A percentile compares a stretch with the other conserved stretches of the same genome.
Conservation (phyloP, 495 filamentous ascomycete genomes). For the Elaphomyces granulatus region DNA sequence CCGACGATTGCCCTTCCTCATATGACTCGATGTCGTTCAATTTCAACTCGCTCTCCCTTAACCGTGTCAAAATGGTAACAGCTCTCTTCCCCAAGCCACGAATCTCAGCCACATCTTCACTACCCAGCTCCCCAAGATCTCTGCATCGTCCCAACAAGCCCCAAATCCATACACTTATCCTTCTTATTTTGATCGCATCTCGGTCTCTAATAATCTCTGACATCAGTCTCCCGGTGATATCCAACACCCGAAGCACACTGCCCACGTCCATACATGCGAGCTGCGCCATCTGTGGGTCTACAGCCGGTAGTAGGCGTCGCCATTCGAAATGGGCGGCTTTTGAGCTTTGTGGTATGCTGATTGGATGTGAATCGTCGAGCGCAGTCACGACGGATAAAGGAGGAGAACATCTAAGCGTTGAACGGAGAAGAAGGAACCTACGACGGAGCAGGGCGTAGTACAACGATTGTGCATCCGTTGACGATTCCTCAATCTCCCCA, state of each 20-base stretch:
- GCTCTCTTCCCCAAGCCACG: slow-evolving; percentile 35
- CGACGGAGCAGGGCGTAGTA: slow-evolving; percentile 50
- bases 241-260: slow-evolving; percentile 39
- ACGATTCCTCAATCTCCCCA: slow-evolving; percentile 9
- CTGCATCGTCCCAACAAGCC: slow-evolving; percentile 34
- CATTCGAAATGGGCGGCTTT: slow-evolving; percentile 29
- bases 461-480: slow-evolving; percentile 37
- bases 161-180: slow-evolving; percentile 38
- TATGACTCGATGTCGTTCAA: slow-evolving; percentile 5
- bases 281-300: slow-evolving; percentile 52
- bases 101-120: slow-evolving; percentile 37
- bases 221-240: slow-evolving; percentile 25
- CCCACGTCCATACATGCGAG: slow-evolving; percentile 52
- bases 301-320: slow-evolving; percentile 35
- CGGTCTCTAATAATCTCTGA: slow-evolving; percentile 29
- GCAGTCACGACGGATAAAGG: slow-evolving; percentile 31
- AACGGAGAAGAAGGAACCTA: slow-evolving; percentile 45
- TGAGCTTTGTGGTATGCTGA: slow-evolving; percentile 35
- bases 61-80: slow-evolving; percentile 26
- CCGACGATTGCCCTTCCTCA: slow-evolving; percentile 13
- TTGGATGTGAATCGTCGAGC: slow-evolving; percentile 44
- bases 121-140: slow-evolving; percentile 32
- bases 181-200: slow-evolving; percentile 31
- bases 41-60: slow-evolving; percentile 25
- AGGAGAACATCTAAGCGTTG: slow-evolving; percentile 39